Percentiles rank a stretch among this genome's conserved stretches.
These are phyloP conservation scores for Picocystis sp. DNA, from an alignment of 163 green algal species.

Conservation along the genomic window DNA sequence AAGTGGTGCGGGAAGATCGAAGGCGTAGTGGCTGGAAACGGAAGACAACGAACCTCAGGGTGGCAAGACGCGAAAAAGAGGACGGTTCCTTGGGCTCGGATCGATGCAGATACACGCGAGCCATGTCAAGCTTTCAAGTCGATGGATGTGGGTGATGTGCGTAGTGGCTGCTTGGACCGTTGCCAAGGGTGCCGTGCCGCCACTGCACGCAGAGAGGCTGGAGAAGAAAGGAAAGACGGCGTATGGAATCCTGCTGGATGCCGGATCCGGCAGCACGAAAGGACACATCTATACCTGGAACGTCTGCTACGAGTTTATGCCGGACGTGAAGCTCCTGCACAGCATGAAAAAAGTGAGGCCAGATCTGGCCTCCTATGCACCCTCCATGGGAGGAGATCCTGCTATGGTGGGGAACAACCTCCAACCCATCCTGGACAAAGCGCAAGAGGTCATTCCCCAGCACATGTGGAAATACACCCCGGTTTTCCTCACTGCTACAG, in stretches of 20 bases:
- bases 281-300: slow-evolving; percentile 5
- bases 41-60: too few species aligned
- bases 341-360: not conserved
- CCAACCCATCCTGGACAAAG: not conserved
- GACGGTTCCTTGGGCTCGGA: too few species aligned
- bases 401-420: not conserved
- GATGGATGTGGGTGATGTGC: too few species aligned
- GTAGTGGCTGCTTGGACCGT: too few species aligned
- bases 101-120: too few species aligned
- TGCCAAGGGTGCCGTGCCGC: too few species aligned
- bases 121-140: too few species aligned
- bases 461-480: slow-evolving; percentile 2
- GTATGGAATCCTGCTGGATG: slow-evolving; percentile 8
- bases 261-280: slow-evolving; percentile 4
- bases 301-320: slow-evolving; percentile 3
- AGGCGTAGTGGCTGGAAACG: too few species aligned
- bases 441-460: not conserved
- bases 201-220: too few species aligned
- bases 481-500: slow-evolving; percentile 4
- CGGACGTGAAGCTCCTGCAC: not conserved
- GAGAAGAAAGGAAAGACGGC: not conserved
- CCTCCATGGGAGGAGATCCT: slow-evolving; percentile 3
- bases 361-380: not conserved
- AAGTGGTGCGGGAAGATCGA: too few species aligned
- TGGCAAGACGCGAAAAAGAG: too few species aligned